phyloP scores from a whole-genome alignment of 2,329 filamentous ascomycete species.

The Oidium heveae region DNA sequence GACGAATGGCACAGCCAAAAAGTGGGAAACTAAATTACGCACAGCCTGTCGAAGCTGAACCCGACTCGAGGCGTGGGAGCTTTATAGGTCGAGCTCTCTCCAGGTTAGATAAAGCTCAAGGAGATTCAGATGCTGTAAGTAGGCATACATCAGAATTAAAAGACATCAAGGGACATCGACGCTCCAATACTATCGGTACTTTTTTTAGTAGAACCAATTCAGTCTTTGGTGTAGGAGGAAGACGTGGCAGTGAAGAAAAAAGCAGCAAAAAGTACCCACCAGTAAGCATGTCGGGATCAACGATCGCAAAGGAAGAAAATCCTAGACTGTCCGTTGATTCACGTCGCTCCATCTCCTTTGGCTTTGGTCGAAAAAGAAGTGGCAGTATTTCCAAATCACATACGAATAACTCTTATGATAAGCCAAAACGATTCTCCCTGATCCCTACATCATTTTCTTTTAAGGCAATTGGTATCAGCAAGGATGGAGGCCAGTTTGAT shows the following conservation, averaged over 20 bases:
- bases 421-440: slow-evolving; percentile 43
- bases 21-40: slow-evolving; percentile 35
- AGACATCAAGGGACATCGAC: slow-evolving; percentile 28
- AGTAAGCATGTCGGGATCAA: slow-evolving; percentile 60
- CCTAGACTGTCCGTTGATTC: slow-evolving; percentile 44
- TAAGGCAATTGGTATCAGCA: slow-evolving; percentile 35
- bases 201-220: slow-evolving; percentile 68
- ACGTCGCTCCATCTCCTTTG: slow-evolving; percentile 44
- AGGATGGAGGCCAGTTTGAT: slow-evolving; percentile 17
- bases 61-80: slow-evolving; percentile 33
- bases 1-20: slow-evolving; percentile 60
- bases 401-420: slow-evolving; percentile 22
- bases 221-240: slow-evolving; percentile 34
- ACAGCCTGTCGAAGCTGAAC: slow-evolving; percentile 27
- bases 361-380: slow-evolving; percentile 43
- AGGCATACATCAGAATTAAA: slow-evolving; percentile 5
- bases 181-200: slow-evolving; percentile 53
- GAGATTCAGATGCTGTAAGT: slow-evolving; percentile 18
- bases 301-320: slow-evolving; percentile 15
- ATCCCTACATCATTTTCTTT: slow-evolving; percentile 38
- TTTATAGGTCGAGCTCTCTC: slow-evolving; percentile 23
- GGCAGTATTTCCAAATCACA: slow-evolving; percentile 37
- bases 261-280: slow-evolving; percentile 53
- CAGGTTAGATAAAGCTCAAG: slow-evolving; percentile 32
- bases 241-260: slow-evolving; percentile 22